Base-by-base conservation (phyloP, 1,139 yeast genomes). In the Geotrichum histeridarum region DNA sequence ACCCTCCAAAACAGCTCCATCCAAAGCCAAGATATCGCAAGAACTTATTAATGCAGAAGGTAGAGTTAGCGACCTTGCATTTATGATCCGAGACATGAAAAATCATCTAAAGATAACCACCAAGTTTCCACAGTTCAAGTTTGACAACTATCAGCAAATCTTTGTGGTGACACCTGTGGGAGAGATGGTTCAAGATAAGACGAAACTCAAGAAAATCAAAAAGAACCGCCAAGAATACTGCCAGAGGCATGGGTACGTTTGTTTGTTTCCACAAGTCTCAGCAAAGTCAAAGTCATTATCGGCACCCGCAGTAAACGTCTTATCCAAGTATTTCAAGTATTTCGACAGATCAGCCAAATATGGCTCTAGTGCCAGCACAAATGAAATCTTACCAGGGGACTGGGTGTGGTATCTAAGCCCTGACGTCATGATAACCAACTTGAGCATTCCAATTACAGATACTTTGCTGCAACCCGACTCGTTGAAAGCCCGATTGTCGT, bases 351-450 rank as follows among this genome's bases (percentile, higher is more conserved):
- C 27, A 22, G 27, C 27, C 27, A 22, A 22, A 22, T 22, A 2
- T 4, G 7, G 37, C 37, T 12, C 12, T 11, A 6, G 14, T 4
- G 14, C 11, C 37, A 48, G 48, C 27, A 17, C 35, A 8, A 37
- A n/a, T 1, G 42, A 31, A 8, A 30, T 51, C 44, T 22, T 42
- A 32, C 45, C 38, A 8, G 38, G 33, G 18, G 51, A 52, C 42
- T 52, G 55, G 55, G 49, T 52, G 4, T 52, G 55, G 55, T 38
- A 32, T 30, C 14, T 48, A 7, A 36, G 42, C 9, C 30, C 46
- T 11, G 39, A 27, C 17, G 48, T 47, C 12, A 14, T 52, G n/a
- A 47, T 52, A 15, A 32, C 51, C 27, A 52, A 47, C 42, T 14
- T 12, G 32, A 48, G 43, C 8, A 12, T 27, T 4, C 31, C 50